These are phyloP conservation scores for Mycosphaerelloides madeirae DNA, from an alignment of 2,329 filamentous ascomycete genomes.

Conservation along the genomic window DNA sequence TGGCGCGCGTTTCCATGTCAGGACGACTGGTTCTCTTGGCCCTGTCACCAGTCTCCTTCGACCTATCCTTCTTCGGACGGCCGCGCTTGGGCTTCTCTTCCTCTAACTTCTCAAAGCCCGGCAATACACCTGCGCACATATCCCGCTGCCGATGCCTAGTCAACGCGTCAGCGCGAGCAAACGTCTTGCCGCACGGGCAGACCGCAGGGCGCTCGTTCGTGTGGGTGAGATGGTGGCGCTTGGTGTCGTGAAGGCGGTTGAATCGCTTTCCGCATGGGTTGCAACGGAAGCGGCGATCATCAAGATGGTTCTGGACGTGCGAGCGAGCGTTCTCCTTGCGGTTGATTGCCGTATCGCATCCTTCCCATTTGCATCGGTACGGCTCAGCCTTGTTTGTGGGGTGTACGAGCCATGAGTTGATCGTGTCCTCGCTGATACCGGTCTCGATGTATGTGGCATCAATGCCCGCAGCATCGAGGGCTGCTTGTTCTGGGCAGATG, in stretches of 20 bases:
- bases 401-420: constrained; percentile 46
- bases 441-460: constrained; percentile 67
- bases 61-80: constrained; percentile 57
- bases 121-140: constrained; percentile 94
- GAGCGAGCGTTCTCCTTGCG: constrained; percentile 98
- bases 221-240: constrained; percentile 96
- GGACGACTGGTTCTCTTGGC: constrained; percentile 34
- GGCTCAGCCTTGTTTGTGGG: constrained; percentile 41
- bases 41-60: constrained; percentile 13
- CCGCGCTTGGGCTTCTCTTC: constrained; percentile 65
- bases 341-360: constrained; percentile 87
- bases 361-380: constrained; percentile 53
- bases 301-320: constrained; percentile 95
- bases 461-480: constrained; percentile 43
- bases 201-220: constrained; percentile 93
- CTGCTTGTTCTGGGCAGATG: constrained; percentile 34
- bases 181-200: constrained; percentile 89
- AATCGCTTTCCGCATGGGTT: constrained; percentile 93
- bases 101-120: constrained; percentile 54
- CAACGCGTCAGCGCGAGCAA: constrained; percentile 90
- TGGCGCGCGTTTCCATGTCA: constrained; percentile 53
- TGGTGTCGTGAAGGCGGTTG: constrained; percentile 93
- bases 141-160: constrained; percentile 91
- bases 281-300: constrained; percentile 91
- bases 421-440: constrained; percentile 78